Evolutionary conservation across 2,329 filamentous ascomycete species (phyloP).

Genomic region (Phialophora macrospora): DNA sequence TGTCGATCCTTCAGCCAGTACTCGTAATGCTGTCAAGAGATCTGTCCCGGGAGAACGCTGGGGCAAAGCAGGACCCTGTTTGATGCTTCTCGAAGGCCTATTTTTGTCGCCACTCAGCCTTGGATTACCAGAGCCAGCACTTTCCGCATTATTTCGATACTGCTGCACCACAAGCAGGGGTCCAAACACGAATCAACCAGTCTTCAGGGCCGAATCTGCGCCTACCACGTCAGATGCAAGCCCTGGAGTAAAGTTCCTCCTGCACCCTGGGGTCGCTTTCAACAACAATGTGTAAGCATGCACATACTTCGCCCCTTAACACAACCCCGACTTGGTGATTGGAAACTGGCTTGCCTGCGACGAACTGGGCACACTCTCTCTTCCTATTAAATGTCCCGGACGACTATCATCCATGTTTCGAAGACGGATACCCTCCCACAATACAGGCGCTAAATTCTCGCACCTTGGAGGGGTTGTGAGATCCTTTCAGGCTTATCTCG

Average conservation of each 20-base stretch:
- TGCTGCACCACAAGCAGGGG: constrained; percentile 6
- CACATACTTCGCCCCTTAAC: constrained; percentile 14
- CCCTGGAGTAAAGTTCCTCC: constrained; percentile 1
- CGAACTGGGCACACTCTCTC: background rate
- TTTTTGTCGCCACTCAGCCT: constrained; percentile 34
- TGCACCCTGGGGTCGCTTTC: background rate
- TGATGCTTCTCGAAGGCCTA: constrained; percentile 26
- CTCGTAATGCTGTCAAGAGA: constrained; percentile 1
- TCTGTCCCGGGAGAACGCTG: constrained; percentile 12
- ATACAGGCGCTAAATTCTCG: background rate
- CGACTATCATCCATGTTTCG: background rate
- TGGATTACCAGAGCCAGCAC: constrained; percentile 1
- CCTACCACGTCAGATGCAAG: constrained; percentile 28
- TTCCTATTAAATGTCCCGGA: background rate
- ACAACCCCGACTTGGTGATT: background rate
- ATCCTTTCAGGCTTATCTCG: constrained; percentile 8
- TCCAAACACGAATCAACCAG: constrained; percentile 6
- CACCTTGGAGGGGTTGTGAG: background rate
- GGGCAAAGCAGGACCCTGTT: constrained; percentile 2
- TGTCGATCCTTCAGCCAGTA: constrained; percentile 9
- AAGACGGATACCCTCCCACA: no score
- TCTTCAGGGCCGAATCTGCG: constrained; percentile 16
- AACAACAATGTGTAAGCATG: constrained; percentile 21
- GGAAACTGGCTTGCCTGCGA: background rate
- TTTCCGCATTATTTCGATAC: background rate